phyloP scores from a whole-genome alignment of 208 protist species.

The Trypanosoma cruzi region DNA sequence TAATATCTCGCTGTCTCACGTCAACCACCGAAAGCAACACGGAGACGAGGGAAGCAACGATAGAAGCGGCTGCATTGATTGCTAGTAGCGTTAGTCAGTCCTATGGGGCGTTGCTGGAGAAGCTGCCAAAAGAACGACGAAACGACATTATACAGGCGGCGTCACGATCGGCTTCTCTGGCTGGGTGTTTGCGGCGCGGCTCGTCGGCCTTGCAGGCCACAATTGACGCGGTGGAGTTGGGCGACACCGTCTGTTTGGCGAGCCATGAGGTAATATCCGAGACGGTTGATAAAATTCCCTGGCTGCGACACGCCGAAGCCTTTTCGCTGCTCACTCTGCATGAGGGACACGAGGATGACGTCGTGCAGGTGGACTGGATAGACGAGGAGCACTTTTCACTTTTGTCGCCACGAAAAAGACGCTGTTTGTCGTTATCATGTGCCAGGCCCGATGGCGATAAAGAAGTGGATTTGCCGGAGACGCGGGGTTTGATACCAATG shows the following conservation, averaged over 20 bases:
- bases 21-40: background rate
- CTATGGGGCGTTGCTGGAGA: conserved; percentile 18
- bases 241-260: conserved; percentile 31
- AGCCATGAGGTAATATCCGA: conserved; percentile 35
- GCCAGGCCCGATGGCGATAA: background rate
- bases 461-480: background rate
- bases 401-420: conserved; percentile 11
- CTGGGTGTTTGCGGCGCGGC: background rate
- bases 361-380: conserved; percentile 57
- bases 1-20: background rate
- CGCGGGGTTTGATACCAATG: background rate
- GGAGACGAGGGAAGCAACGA: background rate
- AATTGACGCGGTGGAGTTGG: conserved; percentile 27
- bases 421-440: background rate
- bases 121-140: conserved; percentile 20
- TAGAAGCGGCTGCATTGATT: background rate
- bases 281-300: conserved; percentile 57
- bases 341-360: conserved; percentile 48
- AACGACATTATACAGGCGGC: conserved; percentile 20
- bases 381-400: conserved; percentile 27
- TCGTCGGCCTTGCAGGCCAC: background rate
- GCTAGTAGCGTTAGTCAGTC: conserved; percentile 23
- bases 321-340: conserved; percentile 64
- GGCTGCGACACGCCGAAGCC: conserved; percentile 64
- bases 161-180: conserved; percentile 8